These are phyloP conservation scores for Starmera caribaea DNA, from an alignment of 805 yeast genomes.

Conservation along the genomic window DNA sequence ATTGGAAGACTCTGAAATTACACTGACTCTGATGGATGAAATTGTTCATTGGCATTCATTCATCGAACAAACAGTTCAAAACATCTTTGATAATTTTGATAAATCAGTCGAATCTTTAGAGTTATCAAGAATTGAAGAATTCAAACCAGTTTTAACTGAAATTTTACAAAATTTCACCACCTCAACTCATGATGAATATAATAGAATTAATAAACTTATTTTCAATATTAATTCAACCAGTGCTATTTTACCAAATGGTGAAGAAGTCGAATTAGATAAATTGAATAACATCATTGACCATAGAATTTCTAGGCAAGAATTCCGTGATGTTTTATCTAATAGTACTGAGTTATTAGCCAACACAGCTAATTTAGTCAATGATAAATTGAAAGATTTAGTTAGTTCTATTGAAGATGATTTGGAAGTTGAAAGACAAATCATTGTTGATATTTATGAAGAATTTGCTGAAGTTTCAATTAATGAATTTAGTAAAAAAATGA, in stretches of 20 bases:
- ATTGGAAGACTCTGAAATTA: slow-evolving; percentile 7
- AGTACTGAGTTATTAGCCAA: slow-evolving; percentile 21
- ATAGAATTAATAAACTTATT: slow-evolving; percentile 22
- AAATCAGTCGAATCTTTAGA: slow-evolving; percentile 24
- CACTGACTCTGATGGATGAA: slow-evolving; percentile 24
- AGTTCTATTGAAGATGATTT: slow-evolving; percentile 25
- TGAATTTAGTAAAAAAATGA: slow-evolving; percentile 55
- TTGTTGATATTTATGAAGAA: slow-evolving; percentile 62
- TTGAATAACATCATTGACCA: slow-evolving; percentile 24
- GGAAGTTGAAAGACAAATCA: slow-evolving; percentile 28
- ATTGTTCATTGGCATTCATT: slow-evolving; percentile 25
- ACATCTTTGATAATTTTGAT: slow-evolving; percentile 29
- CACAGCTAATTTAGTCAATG: slow-evolving; percentile 23
- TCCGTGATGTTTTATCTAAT: slow-evolving; percentile 32
- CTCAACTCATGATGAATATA: slow-evolving; percentile 17
- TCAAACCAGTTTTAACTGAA: slow-evolving; percentile 23
- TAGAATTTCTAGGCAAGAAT: slow-evolving; percentile 35
- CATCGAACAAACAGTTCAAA: slow-evolving; percentile 27
- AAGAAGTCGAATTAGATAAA: slow-evolving; percentile 23
- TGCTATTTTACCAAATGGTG: slow-evolving; percentile 22
- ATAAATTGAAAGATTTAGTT: slow-evolving; percentile 20
- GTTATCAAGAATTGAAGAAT: slow-evolving; percentile 13
- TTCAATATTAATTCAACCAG: slow-evolving; percentile 28
- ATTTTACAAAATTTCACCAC: slow-evolving; percentile 24
- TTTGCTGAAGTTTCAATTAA: slow-evolving; percentile 59